Evolutionary conservation across 163 green algal species (phyloP).

Genomic region (Volvox carteri): DNA sequence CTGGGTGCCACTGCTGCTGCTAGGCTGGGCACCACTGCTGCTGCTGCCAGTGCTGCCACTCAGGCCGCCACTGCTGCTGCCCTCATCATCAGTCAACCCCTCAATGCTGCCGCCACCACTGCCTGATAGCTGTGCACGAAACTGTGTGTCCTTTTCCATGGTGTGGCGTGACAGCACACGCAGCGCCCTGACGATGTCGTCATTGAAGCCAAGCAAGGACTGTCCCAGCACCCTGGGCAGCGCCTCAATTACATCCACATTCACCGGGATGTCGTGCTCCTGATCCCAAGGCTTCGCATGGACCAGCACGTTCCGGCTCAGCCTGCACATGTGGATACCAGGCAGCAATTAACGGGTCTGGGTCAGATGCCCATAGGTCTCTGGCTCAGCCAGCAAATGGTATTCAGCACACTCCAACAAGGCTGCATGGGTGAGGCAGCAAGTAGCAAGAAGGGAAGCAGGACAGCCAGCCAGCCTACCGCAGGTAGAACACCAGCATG

Average conservation of each 20-base stretch:
- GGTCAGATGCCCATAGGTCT: not conserved
- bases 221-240: constrained; percentile 1
- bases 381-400: not conserved
- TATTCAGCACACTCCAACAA: not conserved
- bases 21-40: too few relatives aligned
- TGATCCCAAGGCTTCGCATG: not conserved
- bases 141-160: not conserved
- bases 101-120: constrained; percentile 2
- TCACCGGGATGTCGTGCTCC: not conserved
- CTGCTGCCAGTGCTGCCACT: too few relatives aligned
- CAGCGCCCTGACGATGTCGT: constrained; percentile 7
- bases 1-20: constrained; percentile 5
- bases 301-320: constrained; percentile 39
- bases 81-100: not conserved
- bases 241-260: constrained; percentile 19
- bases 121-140: not conserved
- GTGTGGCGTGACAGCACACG: constrained; percentile 12
- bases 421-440: not conserved
- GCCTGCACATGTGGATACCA: constrained; percentile 34
- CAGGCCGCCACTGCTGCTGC: too few relatives aligned
- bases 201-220: constrained; percentile 18
- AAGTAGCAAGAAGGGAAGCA: not conserved
- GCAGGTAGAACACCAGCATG: constrained; percentile 48
- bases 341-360: not conserved
- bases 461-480: constrained; percentile 25